Evolutionary conservation across 768 basidiomycete genomes (phyloP).

Genomic region (Podaxis pistillaris): DNA sequence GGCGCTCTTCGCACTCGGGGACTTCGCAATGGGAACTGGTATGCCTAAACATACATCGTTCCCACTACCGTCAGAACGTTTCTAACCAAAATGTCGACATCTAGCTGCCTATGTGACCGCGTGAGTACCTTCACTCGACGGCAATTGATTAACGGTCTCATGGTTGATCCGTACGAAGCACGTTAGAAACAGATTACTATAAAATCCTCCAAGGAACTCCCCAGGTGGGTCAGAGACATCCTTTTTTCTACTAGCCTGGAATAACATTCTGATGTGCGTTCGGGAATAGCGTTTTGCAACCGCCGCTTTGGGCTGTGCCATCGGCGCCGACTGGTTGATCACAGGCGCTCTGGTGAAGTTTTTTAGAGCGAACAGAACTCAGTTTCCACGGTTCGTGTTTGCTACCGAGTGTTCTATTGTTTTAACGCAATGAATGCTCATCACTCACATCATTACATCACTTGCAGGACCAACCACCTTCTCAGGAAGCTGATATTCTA

Average conservation of each 20-base stretch:
- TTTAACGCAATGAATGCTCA: neutral
- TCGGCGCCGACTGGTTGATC: constrained; percentile 14
- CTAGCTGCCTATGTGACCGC: constrained; percentile 7
- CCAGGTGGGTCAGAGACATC: neutral
- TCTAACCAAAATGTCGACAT: neutral
- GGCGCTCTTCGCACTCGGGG: constrained; percentile 10
- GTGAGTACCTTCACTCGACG: neutral
- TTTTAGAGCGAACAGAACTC: neutral
- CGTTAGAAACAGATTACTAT: neutral
- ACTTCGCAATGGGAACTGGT: constrained; percentile 13
- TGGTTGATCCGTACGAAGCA: neutral
- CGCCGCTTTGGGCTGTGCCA: constrained; percentile 4
- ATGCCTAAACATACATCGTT: neutral
- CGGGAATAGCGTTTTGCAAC: constrained; percentile 2
- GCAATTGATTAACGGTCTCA: too few relatives aligned
- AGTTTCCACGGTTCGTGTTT: constrained; percentile 3
- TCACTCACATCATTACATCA: neutral
- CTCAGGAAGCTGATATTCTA: constrained; percentile 12
- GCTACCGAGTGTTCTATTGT: neutral
- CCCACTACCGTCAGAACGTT: neutral
- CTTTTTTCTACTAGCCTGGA: neutral
- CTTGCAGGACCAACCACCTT: constrained; percentile 1
- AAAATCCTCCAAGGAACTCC: constrained; percentile 1
- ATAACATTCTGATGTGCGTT: neutral
- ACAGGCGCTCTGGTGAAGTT: constrained; percentile 7